phyloP scores from a whole-genome alignment of 2,329 filamentous ascomycete species.

The Sclerotinia subarctica region DNA sequence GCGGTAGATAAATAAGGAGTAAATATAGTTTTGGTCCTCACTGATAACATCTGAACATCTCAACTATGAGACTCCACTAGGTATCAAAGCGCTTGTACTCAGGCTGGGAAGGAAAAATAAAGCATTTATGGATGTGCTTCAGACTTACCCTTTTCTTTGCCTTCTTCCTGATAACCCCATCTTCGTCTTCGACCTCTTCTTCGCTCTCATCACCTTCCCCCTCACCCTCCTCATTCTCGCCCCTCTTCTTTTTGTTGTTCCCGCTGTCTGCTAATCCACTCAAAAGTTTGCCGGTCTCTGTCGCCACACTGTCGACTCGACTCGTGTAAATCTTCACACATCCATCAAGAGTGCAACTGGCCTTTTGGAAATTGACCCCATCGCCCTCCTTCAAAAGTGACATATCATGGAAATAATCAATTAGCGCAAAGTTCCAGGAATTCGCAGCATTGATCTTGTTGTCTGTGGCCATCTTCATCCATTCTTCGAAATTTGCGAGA shows the following conservation, averaged over 20 bases:
- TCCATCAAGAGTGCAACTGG: constrained; percentile 93
- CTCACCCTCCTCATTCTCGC: constrained; percentile 63
- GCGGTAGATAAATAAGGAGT: neutral
- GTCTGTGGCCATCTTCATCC: constrained; percentile 99
- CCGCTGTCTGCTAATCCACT: constrained; percentile 89
- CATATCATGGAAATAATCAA: constrained; percentile 99
- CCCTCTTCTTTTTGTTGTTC: constrained; percentile 69
- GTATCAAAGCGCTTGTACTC: neutral
- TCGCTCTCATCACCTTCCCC: constrained; percentile 59
- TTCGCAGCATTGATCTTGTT: constrained; percentile 99
- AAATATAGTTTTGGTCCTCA: neutral
- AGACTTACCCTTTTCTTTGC: constrained; percentile 68
- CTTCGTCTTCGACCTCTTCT: constrained; percentile 58
- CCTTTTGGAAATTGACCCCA: constrained; percentile 97
- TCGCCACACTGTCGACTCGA: constrained; percentile 95
- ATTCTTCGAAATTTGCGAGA: constrained; percentile 97
- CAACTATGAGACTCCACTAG: constrained; percentile 14
- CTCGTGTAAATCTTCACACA: constrained; percentile 99
- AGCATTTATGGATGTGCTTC: neutral
- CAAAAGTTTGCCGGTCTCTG: constrained; percentile 90
- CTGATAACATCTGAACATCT: neutral
- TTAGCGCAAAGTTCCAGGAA: constrained; percentile 99
- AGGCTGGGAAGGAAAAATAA: neutral
- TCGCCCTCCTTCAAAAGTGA: constrained; percentile 93
- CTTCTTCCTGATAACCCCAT: constrained; percentile 55